Evolutionary conservation across 73 alveolate species (phyloP).

Genomic region (Paramecium biaurelia): DNA sequence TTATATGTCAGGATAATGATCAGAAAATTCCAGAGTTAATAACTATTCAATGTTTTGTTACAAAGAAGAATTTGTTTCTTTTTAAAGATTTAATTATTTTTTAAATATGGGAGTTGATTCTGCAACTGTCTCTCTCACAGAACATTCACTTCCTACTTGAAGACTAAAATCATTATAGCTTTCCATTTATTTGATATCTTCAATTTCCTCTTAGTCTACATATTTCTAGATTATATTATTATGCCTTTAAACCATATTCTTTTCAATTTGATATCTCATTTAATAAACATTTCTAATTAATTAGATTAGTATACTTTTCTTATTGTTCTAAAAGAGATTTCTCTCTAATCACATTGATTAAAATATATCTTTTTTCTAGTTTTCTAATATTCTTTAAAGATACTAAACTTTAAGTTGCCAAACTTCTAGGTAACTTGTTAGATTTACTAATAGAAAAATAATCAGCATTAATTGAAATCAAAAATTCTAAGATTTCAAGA

Average conservation of each 20-base stretch:
- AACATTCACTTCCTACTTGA: not conserved
- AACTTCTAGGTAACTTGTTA: not conserved
- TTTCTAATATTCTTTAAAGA: not conserved
- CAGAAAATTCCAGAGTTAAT: not conserved
- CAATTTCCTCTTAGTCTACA: not conserved
- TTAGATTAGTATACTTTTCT: not conserved
- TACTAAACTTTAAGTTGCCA: not conserved
- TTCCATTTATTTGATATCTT: not conserved
- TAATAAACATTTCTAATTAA: constrained; percentile 18
- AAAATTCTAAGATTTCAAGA: constrained; percentile 67
- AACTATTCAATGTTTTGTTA: not conserved
- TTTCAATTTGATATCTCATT: constrained; percentile 22
- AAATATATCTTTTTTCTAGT: not conserved
- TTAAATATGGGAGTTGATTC: constrained; percentile 21
- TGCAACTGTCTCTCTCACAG: not conserved
- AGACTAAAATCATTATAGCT: not conserved
- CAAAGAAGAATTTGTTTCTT: not conserved
- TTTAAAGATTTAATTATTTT: not conserved
- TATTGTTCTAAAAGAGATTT: not conserved
- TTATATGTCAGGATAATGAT: not conserved
- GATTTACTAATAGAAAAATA: not conserved
- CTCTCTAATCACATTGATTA: not conserved
- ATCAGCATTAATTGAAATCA: not conserved
- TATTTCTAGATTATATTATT: not conserved
- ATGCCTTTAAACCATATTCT: constrained; percentile 21